phyloP scores from a whole-genome alignment of 164 flowering plant genomes.

The Stephania japonica region DNA sequence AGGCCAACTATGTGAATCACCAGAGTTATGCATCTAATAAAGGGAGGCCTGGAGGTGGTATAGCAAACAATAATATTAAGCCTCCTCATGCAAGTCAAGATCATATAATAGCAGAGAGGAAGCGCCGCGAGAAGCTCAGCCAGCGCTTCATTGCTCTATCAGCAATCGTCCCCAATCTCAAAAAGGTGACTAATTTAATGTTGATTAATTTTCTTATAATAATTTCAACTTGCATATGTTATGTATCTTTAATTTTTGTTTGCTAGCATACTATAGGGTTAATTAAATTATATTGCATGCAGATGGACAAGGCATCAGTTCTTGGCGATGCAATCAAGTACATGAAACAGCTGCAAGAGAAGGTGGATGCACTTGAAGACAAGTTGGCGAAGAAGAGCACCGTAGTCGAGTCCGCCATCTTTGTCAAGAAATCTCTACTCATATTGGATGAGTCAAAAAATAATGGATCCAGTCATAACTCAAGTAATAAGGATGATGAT shows the following conservation, averaged over 20 bases:
- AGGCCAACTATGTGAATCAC: constrained; percentile 35
- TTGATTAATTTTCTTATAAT: background rate
- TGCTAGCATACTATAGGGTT: background rate
- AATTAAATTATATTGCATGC: constrained; percentile 2
- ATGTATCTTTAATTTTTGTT: no score
- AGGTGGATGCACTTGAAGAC: constrained; percentile 67
- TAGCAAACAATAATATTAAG: background rate
- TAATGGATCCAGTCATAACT: no score
- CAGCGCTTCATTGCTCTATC: constrained; percentile 49
- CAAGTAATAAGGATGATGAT: no score
- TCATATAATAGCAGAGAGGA: constrained; percentile 52
- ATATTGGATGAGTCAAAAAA: constrained; percentile 12
- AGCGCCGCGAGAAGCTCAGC: constrained; percentile 50
- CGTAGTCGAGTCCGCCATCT: constrained; percentile 50
- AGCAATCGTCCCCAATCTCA: constrained; percentile 43
- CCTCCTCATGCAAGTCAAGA: constrained; percentile 28
- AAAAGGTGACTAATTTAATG: constrained; percentile 34
- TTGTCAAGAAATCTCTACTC: constrained; percentile 33
- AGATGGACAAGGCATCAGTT: constrained; percentile 95
- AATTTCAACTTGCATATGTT: background rate
- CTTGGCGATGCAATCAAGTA: constrained; percentile 80
- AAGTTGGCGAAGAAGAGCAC: constrained; percentile 37
- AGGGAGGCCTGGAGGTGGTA: background rate
- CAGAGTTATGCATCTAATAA: constrained; percentile 27
- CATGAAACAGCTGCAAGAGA: constrained; percentile 77